Percentiles rank a stretch among this genome's conserved stretches.
phyloP scores from a whole-genome alignment of 345 rosid species.

The Leavenworthia alabamica region DNA sequence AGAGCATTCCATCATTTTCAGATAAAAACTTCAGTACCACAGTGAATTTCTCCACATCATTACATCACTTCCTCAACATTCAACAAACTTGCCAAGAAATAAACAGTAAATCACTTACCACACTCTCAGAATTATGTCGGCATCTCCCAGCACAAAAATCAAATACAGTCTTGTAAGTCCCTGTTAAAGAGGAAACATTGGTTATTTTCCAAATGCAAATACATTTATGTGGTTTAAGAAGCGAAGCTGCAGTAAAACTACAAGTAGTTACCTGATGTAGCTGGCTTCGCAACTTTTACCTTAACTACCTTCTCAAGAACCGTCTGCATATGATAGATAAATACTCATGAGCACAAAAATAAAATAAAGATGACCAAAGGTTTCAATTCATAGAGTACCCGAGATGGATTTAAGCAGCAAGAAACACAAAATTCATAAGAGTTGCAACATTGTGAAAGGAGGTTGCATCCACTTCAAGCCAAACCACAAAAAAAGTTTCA shows the following conservation, averaged over 20 bases:
- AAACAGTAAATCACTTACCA: constrained; percentile 45
- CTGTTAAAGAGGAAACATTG: constrained; percentile 31
- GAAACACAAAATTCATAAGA: constrained; percentile 91
- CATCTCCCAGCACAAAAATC: constrained; percentile 94
- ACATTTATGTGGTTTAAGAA: neutral
- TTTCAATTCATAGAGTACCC: constrained; percentile 36
- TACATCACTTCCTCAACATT: neutral
- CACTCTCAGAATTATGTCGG: constrained; percentile 90
- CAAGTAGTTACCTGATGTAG: constrained; percentile 59
- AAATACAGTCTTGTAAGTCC: constrained; percentile 64
- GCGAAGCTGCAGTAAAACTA: neutral
- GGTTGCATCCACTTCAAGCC: constrained; percentile 66
- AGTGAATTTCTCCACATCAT: neutral
- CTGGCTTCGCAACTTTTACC: constrained; percentile 73
- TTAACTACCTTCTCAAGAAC: constrained; percentile 45
- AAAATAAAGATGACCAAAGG: neutral
- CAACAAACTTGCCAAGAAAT: neutral
- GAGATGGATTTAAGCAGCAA: constrained; percentile 73
- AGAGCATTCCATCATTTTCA: neutral
- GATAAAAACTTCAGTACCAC: neutral
- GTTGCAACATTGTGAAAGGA: constrained; percentile 70
- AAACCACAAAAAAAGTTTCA: constrained; percentile 6
- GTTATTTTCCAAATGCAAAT: neutral
- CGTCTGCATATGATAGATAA: constrained; percentile 44
- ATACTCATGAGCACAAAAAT: constrained; percentile 9